phyloP scores from a whole-genome alignment of 805 yeast genomes.

The Yamadazyma akitaensis region DNA sequence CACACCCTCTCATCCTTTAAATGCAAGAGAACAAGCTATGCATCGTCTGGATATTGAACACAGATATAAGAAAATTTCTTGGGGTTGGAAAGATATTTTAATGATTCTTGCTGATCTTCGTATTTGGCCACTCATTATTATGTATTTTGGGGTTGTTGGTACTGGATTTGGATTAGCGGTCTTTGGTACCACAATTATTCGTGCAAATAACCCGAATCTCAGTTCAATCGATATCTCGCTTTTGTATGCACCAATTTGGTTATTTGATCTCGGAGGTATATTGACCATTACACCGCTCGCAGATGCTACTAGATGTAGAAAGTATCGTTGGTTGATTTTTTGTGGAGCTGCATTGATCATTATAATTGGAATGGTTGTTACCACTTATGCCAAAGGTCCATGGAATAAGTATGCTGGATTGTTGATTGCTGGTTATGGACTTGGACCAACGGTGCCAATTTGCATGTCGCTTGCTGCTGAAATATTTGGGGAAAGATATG shows the following conservation, averaged over 20 bases:
- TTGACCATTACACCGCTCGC: constrained; percentile 75
- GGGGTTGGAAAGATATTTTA: constrained; percentile 60
- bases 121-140: constrained; percentile 76
- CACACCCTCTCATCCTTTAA: constrained; percentile 48
- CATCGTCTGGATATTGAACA: constrained; percentile 61
- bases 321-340: constrained; percentile 60
- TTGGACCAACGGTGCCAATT: constrained; percentile 89
- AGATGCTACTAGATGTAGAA: constrained; percentile 71
- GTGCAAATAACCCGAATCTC: constrained; percentile 58
- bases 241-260: constrained; percentile 87
- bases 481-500: constrained; percentile 65
- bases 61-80: constrained; percentile 44
- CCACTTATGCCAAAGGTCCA: constrained; percentile 67
- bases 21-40: constrained; percentile 45
- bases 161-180: constrained; percentile 86
- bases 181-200: constrained; percentile 76
- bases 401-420: constrained; percentile 83
- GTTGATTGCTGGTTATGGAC: constrained; percentile 78
- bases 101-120: constrained; percentile 58
- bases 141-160: constrained; percentile 93
- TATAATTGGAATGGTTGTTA: constrained; percentile 69
- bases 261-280: constrained; percentile 77
- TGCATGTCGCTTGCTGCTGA: constrained; percentile 82
- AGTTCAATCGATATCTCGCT: constrained; percentile 68
- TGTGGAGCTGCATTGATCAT: constrained; percentile 60